A percentile compares a stretch with the other conserved stretches of the same genome.
These are phyloP conservation scores for Paracoccidioides brasiliensis DNA, from an alignment of 2,329 filamentous ascomycete genomes.

Conservation along the genomic window DNA sequence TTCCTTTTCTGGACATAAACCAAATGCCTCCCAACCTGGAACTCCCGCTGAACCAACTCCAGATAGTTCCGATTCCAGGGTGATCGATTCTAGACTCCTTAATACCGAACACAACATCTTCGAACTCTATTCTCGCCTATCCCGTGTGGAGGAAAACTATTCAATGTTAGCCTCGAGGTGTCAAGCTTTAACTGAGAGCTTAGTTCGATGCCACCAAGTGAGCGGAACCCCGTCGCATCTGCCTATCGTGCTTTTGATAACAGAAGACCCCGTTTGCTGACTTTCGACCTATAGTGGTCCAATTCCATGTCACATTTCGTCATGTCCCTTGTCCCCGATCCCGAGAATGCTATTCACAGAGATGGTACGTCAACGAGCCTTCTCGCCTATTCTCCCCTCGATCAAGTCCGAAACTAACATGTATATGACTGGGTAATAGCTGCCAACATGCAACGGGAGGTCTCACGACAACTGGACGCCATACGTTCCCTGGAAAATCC, in stretches of 20 bases:
- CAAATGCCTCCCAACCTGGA: conserved; percentile 62
- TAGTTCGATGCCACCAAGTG: conserved; percentile 59
- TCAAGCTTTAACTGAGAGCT: conserved; percentile 66
- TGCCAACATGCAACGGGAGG: conserved; percentile 48
- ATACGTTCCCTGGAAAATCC: conserved; percentile 44
- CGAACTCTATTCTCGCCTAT: conserved; percentile 62
- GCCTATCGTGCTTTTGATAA: not conserved
- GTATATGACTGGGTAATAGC: conserved; percentile 22
- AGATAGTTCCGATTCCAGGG: conserved; percentile 56
- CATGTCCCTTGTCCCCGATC: conserved; percentile 57
- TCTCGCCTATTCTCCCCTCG: not conserved
- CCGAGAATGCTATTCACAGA: conserved; percentile 64
- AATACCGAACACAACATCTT: conserved; percentile 71
- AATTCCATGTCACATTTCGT: conserved; percentile 70
- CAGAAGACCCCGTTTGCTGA: not conserved
- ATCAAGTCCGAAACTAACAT: conserved; percentile 8
- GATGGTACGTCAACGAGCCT: conserved; percentile 51
- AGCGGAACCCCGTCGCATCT: conserved; percentile 12
- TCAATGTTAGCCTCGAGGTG: conserved; percentile 69
- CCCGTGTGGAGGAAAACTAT: conserved; percentile 71
- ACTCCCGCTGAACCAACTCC: conserved; percentile 73
- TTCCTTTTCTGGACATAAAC: conserved; percentile 67
- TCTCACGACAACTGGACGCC: conserved; percentile 47
- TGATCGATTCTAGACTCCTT: conserved; percentile 40
- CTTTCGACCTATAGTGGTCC: conserved; percentile 49